phyloP scores from a whole-genome alignment of 441 rosid species.

The Gossypium schwendimanii region DNA sequence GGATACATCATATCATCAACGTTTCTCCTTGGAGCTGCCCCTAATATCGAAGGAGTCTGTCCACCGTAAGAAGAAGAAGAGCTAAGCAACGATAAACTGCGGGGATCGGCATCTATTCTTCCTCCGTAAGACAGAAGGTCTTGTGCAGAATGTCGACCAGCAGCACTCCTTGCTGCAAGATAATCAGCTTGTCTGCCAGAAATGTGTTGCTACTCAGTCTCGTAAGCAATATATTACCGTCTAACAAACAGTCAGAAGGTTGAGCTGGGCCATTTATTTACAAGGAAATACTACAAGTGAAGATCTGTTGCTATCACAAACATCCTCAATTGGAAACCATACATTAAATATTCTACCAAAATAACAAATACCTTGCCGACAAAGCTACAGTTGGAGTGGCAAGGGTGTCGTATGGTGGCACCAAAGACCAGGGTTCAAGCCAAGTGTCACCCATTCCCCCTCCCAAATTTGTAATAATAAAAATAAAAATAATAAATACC shows the following conservation, averaged over 20 bases:
- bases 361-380: background rate
- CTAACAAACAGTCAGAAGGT: constrained; percentile 32
- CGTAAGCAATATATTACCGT: constrained; percentile 42
- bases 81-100: constrained; percentile 50
- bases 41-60: constrained; percentile 76
- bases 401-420: too few relatives aligned
- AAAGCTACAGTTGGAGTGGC: too few relatives aligned
- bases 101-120: constrained; percentile 77
- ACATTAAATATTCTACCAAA: constrained; percentile 5
- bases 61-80: constrained; percentile 64
- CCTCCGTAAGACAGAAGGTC: constrained; percentile 79
- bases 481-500: constrained; percentile 40
- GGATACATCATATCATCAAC: constrained; percentile 66
- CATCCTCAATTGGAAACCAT: constrained; percentile 12
- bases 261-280: constrained; percentile 22
- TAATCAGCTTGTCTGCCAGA: constrained; percentile 99
- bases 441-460: too few relatives aligned
- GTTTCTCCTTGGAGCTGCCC: constrained; percentile 85
- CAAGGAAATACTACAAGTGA: constrained; percentile 11
- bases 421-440: too few relatives aligned
- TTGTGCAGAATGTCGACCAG: constrained; percentile 62
- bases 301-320: constrained; percentile 18
- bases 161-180: constrained; percentile 84
- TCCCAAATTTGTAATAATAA: too few relatives aligned
- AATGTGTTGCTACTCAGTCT: constrained; percentile 80